phyloP scores from a whole-genome alignment of 208 protist genomes.

The Leishmania arabica region DNA sequence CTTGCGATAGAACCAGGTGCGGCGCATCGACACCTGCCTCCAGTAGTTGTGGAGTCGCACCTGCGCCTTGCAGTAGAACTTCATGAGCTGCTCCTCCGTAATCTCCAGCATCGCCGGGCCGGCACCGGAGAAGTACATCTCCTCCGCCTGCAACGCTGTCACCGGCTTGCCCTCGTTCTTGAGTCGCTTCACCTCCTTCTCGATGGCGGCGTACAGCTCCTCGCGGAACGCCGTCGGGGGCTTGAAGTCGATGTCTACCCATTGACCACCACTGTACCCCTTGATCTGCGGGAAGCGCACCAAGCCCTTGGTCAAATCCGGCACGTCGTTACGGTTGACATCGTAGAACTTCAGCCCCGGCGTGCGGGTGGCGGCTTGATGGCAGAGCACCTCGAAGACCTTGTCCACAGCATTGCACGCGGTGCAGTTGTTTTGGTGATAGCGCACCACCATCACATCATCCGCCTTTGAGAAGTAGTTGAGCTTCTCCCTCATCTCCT shows the following conservation, averaged over 20 bases:
- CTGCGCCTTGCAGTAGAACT: constrained; percentile 77
- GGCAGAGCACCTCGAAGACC: constrained; percentile 81
- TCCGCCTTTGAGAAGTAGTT: constrained; percentile 76
- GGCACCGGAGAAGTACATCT: constrained; percentile 87
- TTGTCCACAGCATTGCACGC: constrained; percentile 86
- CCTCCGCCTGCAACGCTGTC: constrained; percentile 82
- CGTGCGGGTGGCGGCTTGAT: constrained; percentile 51
- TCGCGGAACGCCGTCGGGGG: constrained; percentile 72
- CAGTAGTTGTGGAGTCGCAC: constrained; percentile 88
- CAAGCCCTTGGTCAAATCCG: constrained; percentile 65
- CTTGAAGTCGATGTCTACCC: constrained; percentile 89
- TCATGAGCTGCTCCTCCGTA: constrained; percentile 68
- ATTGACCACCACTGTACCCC: constrained; percentile 76
- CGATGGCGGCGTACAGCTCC: constrained; percentile 64
- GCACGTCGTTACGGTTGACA: constrained; percentile 63
- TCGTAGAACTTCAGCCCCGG: constrained; percentile 79
- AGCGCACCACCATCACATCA: constrained; percentile 86
- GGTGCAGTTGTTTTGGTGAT: constrained; percentile 82
- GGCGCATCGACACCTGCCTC: constrained; percentile 79
- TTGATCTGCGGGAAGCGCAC: constrained; percentile 90
- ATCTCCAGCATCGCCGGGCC: constrained; percentile 78
- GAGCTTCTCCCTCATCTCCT: constrained; percentile 77
- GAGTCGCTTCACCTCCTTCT: constrained; percentile 54
- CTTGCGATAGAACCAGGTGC: constrained; percentile 80
- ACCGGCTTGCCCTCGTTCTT: constrained; percentile 60